These are phyloP conservation scores for Podaxis sp. DNA, from an alignment of 768 basidiomycete species.

Conservation along the genomic window DNA sequence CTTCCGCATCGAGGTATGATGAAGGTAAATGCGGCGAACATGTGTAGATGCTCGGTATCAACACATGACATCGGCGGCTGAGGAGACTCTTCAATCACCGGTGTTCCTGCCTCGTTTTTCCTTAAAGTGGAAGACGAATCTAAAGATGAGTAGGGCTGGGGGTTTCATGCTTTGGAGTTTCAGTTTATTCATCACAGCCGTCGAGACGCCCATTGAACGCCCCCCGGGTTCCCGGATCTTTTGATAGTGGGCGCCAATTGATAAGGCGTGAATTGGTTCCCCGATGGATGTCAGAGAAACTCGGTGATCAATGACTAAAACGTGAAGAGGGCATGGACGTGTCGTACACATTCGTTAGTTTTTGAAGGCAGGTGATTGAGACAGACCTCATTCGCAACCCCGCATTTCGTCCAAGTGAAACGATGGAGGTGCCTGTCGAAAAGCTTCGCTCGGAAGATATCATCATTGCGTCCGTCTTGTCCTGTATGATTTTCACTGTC, in stretches of 20 bases:
- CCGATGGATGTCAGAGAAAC: background rate
- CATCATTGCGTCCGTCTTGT: conserved; percentile 10
- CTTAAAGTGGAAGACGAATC: background rate
- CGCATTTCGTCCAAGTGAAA: background rate
- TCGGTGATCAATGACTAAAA: background rate
- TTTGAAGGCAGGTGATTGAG: background rate
- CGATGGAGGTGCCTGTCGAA: background rate
- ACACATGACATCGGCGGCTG: background rate
- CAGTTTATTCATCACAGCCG: background rate
- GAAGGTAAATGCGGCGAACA: background rate
- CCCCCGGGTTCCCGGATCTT: background rate
- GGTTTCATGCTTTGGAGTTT: background rate
- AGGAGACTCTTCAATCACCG: background rate
- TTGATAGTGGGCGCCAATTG: background rate
- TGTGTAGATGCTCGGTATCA: background rate
- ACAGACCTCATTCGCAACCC: background rate
- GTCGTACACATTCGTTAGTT: background rate
- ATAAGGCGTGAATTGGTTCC: background rate
- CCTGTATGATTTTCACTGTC: background rate
- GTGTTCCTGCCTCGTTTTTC: conserved; percentile 1
- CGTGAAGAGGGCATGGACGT: background rate
- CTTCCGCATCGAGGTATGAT: background rate
- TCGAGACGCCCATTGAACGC: background rate
- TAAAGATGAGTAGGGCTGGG: background rate
- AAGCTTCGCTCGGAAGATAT: background rate